Percentiles rank a stretch among this genome's conserved stretches.
Conservation (phyloP, 257 asterid species). For the Scutellaria baicalensis region DNA sequence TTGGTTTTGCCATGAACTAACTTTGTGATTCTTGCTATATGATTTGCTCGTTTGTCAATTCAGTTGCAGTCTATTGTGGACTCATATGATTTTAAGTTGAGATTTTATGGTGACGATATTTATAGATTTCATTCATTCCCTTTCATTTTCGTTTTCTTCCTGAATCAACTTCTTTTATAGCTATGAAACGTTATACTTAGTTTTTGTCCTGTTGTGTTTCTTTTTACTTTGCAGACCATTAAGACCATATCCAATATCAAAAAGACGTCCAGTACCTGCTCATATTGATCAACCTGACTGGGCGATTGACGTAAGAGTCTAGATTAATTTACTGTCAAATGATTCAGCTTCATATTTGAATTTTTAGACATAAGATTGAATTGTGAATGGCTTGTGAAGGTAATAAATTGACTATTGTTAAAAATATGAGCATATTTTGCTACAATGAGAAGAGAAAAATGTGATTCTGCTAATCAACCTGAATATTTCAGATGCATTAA, state of each 20-base stretch:
- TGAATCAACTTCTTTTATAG: not conserved
- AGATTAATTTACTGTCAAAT: slow-evolving; percentile 6
- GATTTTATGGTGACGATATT: not conserved
- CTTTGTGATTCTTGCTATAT: not conserved
- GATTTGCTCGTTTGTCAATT: not conserved
- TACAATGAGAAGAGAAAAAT: not conserved
- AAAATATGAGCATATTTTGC: not conserved
- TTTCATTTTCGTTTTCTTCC: not conserved
- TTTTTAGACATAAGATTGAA: not conserved
- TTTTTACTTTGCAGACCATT: slow-evolving; percentile 37
- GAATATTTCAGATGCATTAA: slow-evolving; percentile 2
- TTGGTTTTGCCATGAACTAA: not conserved
- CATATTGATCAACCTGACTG: slow-evolving; percentile 90
- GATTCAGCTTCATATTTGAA: not conserved
- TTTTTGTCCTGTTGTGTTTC: not conserved
- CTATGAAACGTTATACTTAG: not conserved
- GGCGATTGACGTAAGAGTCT: slow-evolving; percentile 78
- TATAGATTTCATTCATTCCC: not conserved
- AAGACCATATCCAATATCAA: slow-evolving; percentile 82
- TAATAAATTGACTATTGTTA: not conserved
- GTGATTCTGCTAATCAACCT: not conserved
- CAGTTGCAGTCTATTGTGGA: not conserved
- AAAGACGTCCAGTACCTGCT: slow-evolving; percentile 57
- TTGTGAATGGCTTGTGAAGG: not conserved
- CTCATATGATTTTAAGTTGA: not conserved